These are phyloP conservation scores for Centrapalus pauciflorus DNA, from an alignment of 129 eudicot genomes.

Conservation along the genomic window DNA sequence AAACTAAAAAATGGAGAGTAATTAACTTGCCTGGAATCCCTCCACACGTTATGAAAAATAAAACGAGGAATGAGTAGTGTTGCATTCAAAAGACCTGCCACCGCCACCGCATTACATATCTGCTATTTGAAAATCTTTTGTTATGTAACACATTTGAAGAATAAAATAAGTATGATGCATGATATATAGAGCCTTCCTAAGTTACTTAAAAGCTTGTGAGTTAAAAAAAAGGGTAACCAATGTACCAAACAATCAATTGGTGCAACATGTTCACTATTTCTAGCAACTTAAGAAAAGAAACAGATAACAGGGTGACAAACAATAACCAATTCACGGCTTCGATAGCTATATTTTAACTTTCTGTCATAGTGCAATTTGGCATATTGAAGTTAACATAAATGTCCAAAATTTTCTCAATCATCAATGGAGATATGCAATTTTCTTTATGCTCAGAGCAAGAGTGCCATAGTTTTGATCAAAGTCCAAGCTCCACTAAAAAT, in stretches of 20 bases:
- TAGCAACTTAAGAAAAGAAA: not conserved
- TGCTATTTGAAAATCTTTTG: conserved; percentile 30
- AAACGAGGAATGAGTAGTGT: conserved; percentile 80
- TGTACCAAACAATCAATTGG: not conserved
- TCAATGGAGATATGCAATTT: not conserved
- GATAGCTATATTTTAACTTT: not conserved
- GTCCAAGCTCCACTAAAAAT: not conserved
- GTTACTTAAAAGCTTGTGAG: not conserved
- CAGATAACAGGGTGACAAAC: not conserved
- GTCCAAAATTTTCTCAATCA: not conserved
- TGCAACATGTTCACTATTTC: not conserved
- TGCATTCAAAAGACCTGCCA: conserved; percentile 80
- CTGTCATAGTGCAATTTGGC: not conserved
- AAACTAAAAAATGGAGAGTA: not conserved
- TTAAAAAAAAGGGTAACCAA: not conserved
- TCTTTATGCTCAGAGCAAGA: not conserved
- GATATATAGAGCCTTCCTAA: not conserved
- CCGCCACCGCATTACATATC: conserved; percentile 98
- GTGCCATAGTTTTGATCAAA: not conserved
- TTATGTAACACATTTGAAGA: not conserved
- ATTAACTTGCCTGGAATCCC: conserved; percentile 72
- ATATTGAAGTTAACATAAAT: not conserved
- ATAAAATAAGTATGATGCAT: not conserved
- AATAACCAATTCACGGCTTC: not conserved
- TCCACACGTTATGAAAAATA: conserved; percentile 78